Percentiles rank a stretch among this genome's conserved stretches.
Evolutionary conservation across 306 rosid species (phyloP).

Genomic region (Begonia masoniana): DNA sequence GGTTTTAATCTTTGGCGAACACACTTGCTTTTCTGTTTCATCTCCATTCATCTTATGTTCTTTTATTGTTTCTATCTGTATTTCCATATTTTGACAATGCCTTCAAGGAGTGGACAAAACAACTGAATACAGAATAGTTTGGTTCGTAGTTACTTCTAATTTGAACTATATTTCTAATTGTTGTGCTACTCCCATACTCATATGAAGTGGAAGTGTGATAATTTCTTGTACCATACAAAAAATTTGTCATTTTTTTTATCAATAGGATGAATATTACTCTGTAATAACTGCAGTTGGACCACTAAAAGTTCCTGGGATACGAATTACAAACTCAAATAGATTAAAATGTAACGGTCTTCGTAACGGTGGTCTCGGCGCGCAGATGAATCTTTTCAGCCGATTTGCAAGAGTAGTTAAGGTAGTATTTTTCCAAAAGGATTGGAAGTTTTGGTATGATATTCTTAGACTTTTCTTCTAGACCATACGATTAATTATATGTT

Average conservation of each 20-base stretch:
- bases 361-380: neutral
- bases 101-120: too few species aligned
- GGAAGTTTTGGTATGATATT: conserved; percentile 8
- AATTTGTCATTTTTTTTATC: neutral
- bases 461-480: conserved; percentile 2
- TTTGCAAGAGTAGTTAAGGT: neutral
- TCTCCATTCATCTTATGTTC: too few species aligned
- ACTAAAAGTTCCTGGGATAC: neutral
- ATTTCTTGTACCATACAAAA: too few species aligned
- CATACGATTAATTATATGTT: conserved; percentile 11
- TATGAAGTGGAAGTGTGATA: too few species aligned
- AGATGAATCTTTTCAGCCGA: conserved; percentile 1
- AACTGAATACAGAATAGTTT: too few species aligned
- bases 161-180: too few species aligned
- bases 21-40: too few species aligned
- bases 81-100: too few species aligned
- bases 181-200: too few species aligned
- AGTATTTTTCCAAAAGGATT: neutral
- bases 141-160: too few species aligned
- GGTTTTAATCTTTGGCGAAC: too few species aligned
- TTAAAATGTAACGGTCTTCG: neutral
- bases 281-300: neutral
- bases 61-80: too few species aligned
- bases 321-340: neutral
- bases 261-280: neutral